Conservation (phyloP, 1,139 yeast species). For the Sugiyamaella sp. region DNA sequence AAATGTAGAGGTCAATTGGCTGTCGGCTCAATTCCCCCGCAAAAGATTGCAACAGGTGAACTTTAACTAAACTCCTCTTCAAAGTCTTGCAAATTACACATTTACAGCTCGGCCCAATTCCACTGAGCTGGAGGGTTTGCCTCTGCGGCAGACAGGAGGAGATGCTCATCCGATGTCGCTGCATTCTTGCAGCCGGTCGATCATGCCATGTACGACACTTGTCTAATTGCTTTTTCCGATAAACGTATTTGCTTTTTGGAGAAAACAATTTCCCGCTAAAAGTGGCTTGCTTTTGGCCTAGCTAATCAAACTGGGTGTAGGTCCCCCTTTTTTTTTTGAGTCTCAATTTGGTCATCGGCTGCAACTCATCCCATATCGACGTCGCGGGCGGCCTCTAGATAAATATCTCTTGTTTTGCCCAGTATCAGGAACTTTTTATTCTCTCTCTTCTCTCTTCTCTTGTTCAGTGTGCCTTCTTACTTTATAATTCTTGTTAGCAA, state of each 20-base stretch:
- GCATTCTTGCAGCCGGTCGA: neutral
- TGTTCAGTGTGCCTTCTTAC: slow-evolving; percentile 3
- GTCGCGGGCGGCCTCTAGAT: neutral
- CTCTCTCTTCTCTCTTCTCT: neutral
- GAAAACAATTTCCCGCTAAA: neutral
- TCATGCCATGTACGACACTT: neutral
- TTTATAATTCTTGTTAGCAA: slow-evolving; percentile 1
- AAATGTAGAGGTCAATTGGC: too few species aligned
- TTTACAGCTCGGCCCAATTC: too few species aligned
- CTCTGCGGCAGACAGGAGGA: too few species aligned
- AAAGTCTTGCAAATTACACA: too few species aligned
- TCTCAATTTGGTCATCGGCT: too few species aligned
- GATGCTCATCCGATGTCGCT: slow-evolving; percentile 3
- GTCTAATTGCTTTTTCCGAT: neutral
- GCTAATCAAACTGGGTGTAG: neutral
- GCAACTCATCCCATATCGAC: too few species aligned
- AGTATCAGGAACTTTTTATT: neutral
- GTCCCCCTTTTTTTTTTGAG: neutral
- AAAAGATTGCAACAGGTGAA: too few species aligned
- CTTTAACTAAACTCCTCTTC: too few species aligned
- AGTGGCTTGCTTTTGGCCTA: neutral
- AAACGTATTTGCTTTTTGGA: neutral
- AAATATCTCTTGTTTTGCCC: neutral
- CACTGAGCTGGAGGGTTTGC: neutral
- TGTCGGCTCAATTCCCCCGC: too few species aligned